Evolutionary conservation across 371 early-diverging fungal genomes (phyloP), one percentile per base, ranked within the genome.

Genomic region (Mortierella sp.): DNA sequence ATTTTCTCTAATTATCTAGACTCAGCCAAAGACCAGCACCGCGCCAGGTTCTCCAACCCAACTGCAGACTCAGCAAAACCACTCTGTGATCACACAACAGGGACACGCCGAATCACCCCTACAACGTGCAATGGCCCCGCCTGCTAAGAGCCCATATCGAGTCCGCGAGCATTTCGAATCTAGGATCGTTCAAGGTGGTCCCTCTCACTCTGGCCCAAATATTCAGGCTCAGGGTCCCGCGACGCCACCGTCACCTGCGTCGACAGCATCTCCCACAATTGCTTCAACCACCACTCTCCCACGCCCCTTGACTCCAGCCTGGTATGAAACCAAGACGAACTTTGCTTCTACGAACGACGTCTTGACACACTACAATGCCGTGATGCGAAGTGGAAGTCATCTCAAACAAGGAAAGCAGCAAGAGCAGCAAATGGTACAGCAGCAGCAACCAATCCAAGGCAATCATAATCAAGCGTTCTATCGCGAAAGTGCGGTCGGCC

Each of bases 251-350:
- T 74, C 70, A 24, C 79, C 79, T 0, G 50, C 66, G 4, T 77
- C 77, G 0, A 80, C 75, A 4, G 75, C 66, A 0, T 72, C 75
- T 4, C 72, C 72, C 0, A 80, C 76, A 0, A 71, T 75, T 24
- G 41, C 68, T n/a, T 57, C 72, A 3, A 43, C 68, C 3, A 61
- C 81, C 0, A 80, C 81, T 1, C 55, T 80, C 16, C 81, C 81
- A 9, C 71, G 81, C 3, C 81, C 81, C 0, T 69, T 80, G 65
- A 80, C 75, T 3, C 72, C 81, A 1, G 75, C 81, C 4, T 80
- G 81, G 81, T 72, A 69, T 32, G 81, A 80, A 63, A 69, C 71
- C 47, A 80, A 80, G 65, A 80, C 71, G 7, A 74, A 50, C 43
- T 71, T 72, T 69, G 61, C 72, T 0, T 71, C 75, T n/a, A 75